Percentiles rank a stretch among this genome's conserved stretches.
phyloP scores from a whole-genome alignment of 768 basidiomycete species.

The Tulasnella sp. region DNA sequence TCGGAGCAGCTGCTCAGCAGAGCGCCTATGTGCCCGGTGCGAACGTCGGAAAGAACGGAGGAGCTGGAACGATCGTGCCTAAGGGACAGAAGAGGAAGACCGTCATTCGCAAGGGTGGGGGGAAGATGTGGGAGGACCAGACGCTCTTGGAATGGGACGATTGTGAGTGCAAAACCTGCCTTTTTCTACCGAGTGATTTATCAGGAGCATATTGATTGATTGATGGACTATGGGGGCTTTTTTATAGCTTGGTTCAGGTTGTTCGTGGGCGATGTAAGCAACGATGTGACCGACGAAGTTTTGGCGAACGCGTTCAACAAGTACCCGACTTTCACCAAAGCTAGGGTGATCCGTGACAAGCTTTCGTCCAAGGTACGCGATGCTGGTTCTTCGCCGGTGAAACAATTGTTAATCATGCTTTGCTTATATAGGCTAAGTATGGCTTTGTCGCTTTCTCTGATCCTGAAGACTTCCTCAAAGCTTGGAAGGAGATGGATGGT shows the following conservation, averaged over 20 bases:
- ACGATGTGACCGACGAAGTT: slow-evolving; percentile 95
- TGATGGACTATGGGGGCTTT: background rate
- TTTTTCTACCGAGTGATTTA: background rate
- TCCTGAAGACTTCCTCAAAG: slow-evolving; percentile 94
- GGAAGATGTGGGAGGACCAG: slow-evolving; percentile 98
- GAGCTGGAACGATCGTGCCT: slow-evolving; percentile 71
- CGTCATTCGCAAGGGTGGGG: slow-evolving; percentile 88
- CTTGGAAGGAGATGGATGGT: slow-evolving; percentile 99
- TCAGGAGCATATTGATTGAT: background rate
- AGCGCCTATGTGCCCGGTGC: slow-evolving; percentile 89
- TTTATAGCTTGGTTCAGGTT: slow-evolving; percentile 85
- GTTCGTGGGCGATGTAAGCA: slow-evolving; percentile 95
- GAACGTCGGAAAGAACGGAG: slow-evolving; percentile 78
- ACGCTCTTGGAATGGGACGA: slow-evolving; percentile 97
- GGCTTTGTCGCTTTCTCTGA: slow-evolving; percentile 98
- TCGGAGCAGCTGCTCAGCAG: slow-evolving; percentile 81
- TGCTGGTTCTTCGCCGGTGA: background rate
- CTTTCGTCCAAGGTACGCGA: slow-evolving; percentile 74
- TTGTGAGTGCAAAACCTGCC: slow-evolving; percentile 40
- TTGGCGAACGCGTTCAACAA: slow-evolving; percentile 87
- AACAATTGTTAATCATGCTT: background rate
- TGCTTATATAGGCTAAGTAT: slow-evolving; percentile 63
- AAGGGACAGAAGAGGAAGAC: slow-evolving; percentile 90
- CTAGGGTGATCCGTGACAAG: slow-evolving; percentile 88
- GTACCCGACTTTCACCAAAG: slow-evolving; percentile 89